Conservation (phyloP, 495 filamentous ascomycete species). For the Talaromyces proteolyticus region DNA sequence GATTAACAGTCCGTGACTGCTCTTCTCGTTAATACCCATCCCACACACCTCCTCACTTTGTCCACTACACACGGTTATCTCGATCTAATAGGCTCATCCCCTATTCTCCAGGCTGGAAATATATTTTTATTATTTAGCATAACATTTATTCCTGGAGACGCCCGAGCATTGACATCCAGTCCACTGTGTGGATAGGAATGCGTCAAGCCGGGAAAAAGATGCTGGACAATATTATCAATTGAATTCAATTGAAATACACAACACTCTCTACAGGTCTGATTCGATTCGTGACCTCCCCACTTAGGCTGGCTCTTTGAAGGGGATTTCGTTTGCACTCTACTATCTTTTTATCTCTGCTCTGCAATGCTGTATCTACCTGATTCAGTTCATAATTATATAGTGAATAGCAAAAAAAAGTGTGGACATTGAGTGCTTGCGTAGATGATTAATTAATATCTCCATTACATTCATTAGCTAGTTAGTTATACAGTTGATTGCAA, state of each 20-base stretch:
- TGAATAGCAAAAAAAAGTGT: neutral
- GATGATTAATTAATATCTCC: too few relatives aligned
- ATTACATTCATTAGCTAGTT: too few relatives aligned
- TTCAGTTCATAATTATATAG: slow-evolving; percentile 9
- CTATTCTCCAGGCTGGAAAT: slow-evolving; percentile 43
- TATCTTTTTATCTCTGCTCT: slow-evolving; percentile 8
- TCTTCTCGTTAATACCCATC: slow-evolving; percentile 9
- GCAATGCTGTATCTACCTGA: slow-evolving; percentile 15
- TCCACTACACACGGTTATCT: neutral
- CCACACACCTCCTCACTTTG: neutral
- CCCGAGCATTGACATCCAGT: slow-evolving; percentile 19
- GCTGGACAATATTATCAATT: slow-evolving; percentile 30
- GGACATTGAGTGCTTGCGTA: too few relatives aligned
- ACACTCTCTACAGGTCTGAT: neutral
- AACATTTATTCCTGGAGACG: slow-evolving; percentile 25
- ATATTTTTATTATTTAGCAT: slow-evolving; percentile 7
- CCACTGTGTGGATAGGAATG: slow-evolving; percentile 15
- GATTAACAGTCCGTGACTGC: slow-evolving; percentile 14
- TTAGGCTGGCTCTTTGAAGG: slow-evolving; percentile 9
- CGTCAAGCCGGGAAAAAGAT: slow-evolving; percentile 34
- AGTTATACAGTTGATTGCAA: too few relatives aligned
- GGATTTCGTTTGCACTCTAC: slow-evolving; percentile 10
- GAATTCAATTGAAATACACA: too few relatives aligned
- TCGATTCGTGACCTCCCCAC: neutral
- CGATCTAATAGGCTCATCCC: slow-evolving; percentile 42